A percentile compares a stretch with the other conserved stretches of the same genome.
These are phyloP conservation scores for Erythrophleum ivorense DNA, from an alignment of 331 rosid genomes.

Conservation along the genomic window DNA sequence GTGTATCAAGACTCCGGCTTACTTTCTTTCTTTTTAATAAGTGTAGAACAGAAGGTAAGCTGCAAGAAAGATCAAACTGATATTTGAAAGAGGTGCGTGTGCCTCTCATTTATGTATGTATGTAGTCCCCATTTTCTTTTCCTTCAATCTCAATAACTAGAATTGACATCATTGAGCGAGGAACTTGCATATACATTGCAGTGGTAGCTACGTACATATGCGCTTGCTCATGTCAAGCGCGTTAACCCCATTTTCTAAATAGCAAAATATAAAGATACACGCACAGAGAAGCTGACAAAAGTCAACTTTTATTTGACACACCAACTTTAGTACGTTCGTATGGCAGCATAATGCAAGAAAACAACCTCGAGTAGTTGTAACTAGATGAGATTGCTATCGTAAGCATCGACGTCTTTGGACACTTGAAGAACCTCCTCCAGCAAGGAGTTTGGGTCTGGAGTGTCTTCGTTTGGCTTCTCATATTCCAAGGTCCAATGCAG, in stretches of 20 bases:
- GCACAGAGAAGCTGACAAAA: background rate
- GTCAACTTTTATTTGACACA: background rate
- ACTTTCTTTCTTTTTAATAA: no score
- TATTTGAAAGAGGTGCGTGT: no score
- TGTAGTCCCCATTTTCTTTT: background rate
- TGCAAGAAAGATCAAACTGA: no score
- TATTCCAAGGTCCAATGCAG: slow-evolving; percentile 5
- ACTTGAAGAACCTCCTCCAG: background rate
- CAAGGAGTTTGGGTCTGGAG: background rate
- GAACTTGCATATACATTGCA: background rate
- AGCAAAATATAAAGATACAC: background rate
- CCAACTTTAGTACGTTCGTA: background rate
- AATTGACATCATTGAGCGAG: background rate
- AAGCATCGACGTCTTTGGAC: background rate
- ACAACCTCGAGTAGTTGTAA: background rate
- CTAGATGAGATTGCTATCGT: background rate
- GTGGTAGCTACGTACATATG: background rate
- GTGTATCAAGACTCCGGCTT: no score
- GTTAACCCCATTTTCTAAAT: background rate
- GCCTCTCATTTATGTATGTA: background rate
- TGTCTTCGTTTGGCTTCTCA: background rate
- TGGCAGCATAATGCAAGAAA: background rate
- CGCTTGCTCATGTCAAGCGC: background rate
- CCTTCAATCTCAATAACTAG: background rate
- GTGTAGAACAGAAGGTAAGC: no score